Percentiles rank a stretch among this genome's conserved stretches.
These are phyloP conservation scores for Candida golubevii DNA, from an alignment of 805 yeast genomes.

Conservation along the genomic window DNA sequence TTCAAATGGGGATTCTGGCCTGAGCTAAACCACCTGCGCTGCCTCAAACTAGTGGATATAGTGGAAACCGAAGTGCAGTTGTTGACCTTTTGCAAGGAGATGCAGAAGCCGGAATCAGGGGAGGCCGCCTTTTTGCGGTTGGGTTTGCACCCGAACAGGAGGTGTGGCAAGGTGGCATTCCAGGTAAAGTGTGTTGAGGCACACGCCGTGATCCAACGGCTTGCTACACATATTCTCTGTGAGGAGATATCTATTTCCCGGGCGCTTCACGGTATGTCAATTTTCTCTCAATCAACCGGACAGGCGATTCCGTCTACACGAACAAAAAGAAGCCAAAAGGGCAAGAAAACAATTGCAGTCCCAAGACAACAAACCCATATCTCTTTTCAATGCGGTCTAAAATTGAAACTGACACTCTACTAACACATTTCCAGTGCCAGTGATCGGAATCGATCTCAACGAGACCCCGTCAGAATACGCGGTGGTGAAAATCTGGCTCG, in stretches of 20 bases:
- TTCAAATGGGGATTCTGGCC: slow-evolving; percentile 12
- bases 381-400: no score
- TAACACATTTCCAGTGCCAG: slow-evolving; percentile 4
- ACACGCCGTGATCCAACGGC: not conserved
- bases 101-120: not conserved
- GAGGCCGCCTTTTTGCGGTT: slow-evolving; percentile 2
- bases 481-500: slow-evolving; percentile 12
- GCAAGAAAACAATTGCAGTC: no score
- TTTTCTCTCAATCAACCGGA: no score
- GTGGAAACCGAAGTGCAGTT: slow-evolving; percentile 6
- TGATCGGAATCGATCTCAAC: slow-evolving; percentile 9
- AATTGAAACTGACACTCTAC: no score
- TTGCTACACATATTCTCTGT: slow-evolving; percentile 1
- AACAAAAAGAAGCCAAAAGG: no score
- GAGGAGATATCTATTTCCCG: slow-evolving; percentile 3
- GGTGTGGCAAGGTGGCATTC: slow-evolving; percentile 7
- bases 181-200: slow-evolving; percentile 1
- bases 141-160: slow-evolving; percentile 4
- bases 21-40: not conserved
- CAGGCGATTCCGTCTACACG: no score
- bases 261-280: slow-evolving; percentile 1
- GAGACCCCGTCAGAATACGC: slow-evolving; percentile 3
- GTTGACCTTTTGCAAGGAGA: not conserved
- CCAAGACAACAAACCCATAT: no score
- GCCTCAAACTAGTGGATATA: not conserved